phyloP scores from a whole-genome alignment of 2,329 filamentous ascomycete genomes.

The Ophiostoma angusticollis region DNA sequence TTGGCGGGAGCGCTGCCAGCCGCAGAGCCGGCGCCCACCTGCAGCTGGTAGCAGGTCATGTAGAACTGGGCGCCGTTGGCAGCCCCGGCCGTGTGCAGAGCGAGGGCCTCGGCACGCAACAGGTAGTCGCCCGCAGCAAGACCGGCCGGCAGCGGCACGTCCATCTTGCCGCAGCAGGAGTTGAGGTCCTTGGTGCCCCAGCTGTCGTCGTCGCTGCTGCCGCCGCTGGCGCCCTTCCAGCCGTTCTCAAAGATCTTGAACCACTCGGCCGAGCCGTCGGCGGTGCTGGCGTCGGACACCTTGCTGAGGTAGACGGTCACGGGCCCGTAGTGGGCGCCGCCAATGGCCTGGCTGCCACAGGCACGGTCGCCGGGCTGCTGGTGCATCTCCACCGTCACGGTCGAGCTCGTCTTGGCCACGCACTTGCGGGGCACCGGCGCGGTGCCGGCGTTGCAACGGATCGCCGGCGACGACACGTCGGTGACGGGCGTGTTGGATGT shows the following conservation, averaged over 20 bases:
- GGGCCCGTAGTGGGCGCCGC: conserved; percentile 38
- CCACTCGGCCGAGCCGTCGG: conserved; percentile 31
- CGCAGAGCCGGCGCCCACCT: conserved; percentile 19
- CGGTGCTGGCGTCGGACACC: conserved; percentile 31
- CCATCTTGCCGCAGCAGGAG: conserved; percentile 27
- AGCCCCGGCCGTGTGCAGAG: conserved; percentile 29
- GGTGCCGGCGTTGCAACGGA: conserved; percentile 32
- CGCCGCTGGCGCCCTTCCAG: conserved; percentile 23
- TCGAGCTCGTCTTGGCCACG: conserved; percentile 32
- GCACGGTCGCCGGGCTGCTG: conserved; percentile 29
- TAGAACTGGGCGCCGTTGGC: conserved; percentile 25
- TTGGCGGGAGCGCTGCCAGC: conserved; percentile 19
- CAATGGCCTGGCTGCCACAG: conserved; percentile 35
- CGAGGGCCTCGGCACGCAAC: conserved; percentile 35
- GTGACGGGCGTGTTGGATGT: conserved; percentile 38
- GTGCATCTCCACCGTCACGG: conserved; percentile 46
- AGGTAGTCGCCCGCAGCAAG: conserved; percentile 28
- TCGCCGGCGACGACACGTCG: conserved; percentile 27
- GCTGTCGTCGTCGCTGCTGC: conserved; percentile 29
- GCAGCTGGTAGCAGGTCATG: conserved; percentile 28
- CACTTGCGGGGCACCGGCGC: conserved; percentile 28
- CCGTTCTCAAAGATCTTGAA: conserved; percentile 39
- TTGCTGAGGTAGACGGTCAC: conserved; percentile 36
- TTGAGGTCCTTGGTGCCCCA: conserved; percentile 34
- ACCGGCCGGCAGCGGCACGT: conserved; percentile 23